Evolutionary conservation across 257 asterid species (phyloP).

Genomic region (Nicotiana tomentosiformis): DNA sequence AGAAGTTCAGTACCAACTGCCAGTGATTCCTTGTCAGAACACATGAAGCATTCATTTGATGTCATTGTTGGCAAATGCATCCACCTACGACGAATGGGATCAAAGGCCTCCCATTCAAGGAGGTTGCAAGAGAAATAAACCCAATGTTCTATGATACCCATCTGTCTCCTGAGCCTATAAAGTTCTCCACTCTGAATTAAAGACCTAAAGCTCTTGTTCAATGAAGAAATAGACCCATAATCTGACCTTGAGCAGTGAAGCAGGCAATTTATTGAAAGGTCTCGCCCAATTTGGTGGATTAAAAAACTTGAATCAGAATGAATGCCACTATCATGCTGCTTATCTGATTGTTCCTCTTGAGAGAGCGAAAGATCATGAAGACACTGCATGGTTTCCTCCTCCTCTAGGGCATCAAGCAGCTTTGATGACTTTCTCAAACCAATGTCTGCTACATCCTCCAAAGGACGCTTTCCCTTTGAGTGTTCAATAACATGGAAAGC

Average conservation of each 20-base stretch:
- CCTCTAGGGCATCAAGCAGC: slow-evolving; percentile 11
- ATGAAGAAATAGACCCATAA: slow-evolving; percentile 22
- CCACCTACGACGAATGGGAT: slow-evolving; percentile 29
- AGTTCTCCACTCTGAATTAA: slow-evolving; percentile 30
- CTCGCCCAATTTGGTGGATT: slow-evolving; percentile 32
- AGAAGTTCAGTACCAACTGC: slow-evolving; percentile 44
- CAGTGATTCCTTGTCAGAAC: slow-evolving; percentile 37
- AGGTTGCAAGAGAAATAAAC: slow-evolving; percentile 33
- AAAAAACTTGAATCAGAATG: slow-evolving; percentile 22
- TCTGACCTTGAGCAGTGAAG: slow-evolving; percentile 26
- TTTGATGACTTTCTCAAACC: slow-evolving; percentile 25
- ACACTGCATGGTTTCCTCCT: slow-evolving; percentile 22
- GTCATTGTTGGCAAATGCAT: slow-evolving; percentile 29
- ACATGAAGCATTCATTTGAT: slow-evolving; percentile 28
- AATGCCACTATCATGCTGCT: slow-evolving; percentile 2
- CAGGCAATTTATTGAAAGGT: slow-evolving; percentile 26
- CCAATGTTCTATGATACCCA: slow-evolving; percentile 34
- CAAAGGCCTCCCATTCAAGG: slow-evolving; percentile 40
- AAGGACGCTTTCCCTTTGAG: slow-evolving; percentile 37
- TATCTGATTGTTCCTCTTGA: slow-evolving; percentile 12
- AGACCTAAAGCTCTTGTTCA: slow-evolving; percentile 30
- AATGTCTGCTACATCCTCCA: slow-evolving; percentile 43
- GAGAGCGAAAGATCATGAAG: slow-evolving; percentile 26
- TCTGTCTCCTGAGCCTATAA: slow-evolving; percentile 26
- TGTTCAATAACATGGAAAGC: slow-evolving; percentile 28